Percentiles rank a stretch among this genome's conserved stretches.
Conservation (phyloP, 805 yeast genomes). For the Kuraishia cidri region DNA sequence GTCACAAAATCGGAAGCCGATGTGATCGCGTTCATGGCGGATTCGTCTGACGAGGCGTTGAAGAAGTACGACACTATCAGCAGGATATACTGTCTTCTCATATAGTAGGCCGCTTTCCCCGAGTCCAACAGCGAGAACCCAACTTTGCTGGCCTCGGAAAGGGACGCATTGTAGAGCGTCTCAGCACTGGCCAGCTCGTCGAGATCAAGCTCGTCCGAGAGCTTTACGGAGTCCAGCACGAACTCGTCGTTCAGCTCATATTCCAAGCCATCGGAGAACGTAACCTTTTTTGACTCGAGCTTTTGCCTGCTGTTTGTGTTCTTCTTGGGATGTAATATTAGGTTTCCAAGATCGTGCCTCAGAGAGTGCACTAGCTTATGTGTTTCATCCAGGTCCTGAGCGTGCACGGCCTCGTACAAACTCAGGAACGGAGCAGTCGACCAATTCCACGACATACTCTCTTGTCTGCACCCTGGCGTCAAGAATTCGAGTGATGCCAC, state of each 20-base stretch:
- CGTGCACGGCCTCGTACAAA: conserved; percentile 37
- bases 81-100: conserved; percentile 65
- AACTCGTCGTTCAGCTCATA: conserved; percentile 61
- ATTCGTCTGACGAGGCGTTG: conserved; percentile 5
- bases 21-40: background rate
- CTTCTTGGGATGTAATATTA: conserved; percentile 33
- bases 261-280: conserved; percentile 45
- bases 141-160: conserved; percentile 20
- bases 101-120: conserved; percentile 61
- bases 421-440: conserved; percentile 29
- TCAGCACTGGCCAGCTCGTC: conserved; percentile 78
- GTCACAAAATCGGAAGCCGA: background rate
- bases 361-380: conserved; percentile 15
- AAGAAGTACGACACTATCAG: conserved; percentile 44
- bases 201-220: conserved; percentile 59
- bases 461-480: too few species aligned
- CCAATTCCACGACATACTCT: conserved; percentile 19
- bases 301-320: conserved; percentile 35
- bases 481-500: too few species aligned
- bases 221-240: conserved; percentile 42
- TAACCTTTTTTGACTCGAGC: conserved; percentile 37
- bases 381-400: conserved; percentile 11
- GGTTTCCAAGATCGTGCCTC: conserved; percentile 31
- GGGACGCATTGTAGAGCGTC: conserved; percentile 41
- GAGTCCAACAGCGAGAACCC: conserved; percentile 45